These are phyloP conservation scores for Suillus subluteus DNA, from an alignment of 768 basidiomycete genomes.

Conservation along the genomic window DNA sequence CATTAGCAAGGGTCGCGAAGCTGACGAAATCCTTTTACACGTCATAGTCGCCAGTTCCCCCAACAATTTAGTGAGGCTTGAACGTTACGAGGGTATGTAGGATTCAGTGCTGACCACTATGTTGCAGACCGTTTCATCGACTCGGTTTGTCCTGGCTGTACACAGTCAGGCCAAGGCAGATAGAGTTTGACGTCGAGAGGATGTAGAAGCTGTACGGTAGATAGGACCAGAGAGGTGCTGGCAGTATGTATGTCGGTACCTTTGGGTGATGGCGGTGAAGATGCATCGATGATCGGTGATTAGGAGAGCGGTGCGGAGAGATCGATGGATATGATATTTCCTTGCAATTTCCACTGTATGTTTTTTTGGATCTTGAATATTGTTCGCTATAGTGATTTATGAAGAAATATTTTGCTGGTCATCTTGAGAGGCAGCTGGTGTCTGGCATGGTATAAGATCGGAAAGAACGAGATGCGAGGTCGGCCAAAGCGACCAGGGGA, in stretches of 20 bases:
- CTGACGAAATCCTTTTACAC: conserved; percentile 26
- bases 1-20: conserved; percentile 15
- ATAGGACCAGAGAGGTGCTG: neutral
- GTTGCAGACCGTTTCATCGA: conserved; percentile 40
- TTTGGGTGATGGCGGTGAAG: neutral
- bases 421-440: neutral
- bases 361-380: neutral
- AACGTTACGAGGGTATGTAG: conserved; percentile 14
- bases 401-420: neutral
- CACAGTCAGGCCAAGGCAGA: conserved; percentile 11
- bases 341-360: neutral
- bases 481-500: conserved; percentile 9
- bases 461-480: conserved; percentile 18
- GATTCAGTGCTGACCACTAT: conserved; percentile 21
- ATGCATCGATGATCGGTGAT: conserved; percentile 23
- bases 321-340: conserved; percentile 6
- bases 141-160: conserved; percentile 37
- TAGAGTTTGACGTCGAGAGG: conserved; percentile 11
- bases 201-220: conserved; percentile 11
- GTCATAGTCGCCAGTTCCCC: conserved; percentile 66
- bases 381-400: neutral
- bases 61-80: conserved; percentile 62
- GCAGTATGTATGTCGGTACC: neutral
- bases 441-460: conserved; percentile 1
- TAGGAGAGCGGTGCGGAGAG: conserved; percentile 3